Evolutionary conservation across 148 eudicot species (phyloP).

Genomic region (Beta vulgaris): DNA sequence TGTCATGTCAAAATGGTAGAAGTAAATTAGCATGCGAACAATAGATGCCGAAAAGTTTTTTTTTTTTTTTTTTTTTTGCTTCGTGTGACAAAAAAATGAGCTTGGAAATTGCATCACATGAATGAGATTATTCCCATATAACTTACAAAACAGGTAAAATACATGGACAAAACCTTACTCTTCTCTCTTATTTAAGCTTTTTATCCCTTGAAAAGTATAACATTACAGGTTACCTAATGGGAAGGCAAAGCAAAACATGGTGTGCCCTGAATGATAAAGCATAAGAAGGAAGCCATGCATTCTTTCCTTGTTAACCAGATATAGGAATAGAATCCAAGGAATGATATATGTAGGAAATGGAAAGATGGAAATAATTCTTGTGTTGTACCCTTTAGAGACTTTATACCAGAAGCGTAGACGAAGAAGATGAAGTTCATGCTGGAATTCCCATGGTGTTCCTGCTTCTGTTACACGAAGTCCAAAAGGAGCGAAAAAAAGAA

Average conservation of each 20-base stretch:
- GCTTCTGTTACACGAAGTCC: slow-evolving; percentile 40
- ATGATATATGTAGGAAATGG: background rate
- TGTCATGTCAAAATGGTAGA: no score
- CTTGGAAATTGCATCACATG: no score
- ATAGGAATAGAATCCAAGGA: background rate
- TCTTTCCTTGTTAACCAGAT: background rate
- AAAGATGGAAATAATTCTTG: background rate
- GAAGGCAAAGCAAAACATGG: background rate
- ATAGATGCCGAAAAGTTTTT: no score
- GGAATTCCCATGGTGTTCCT: slow-evolving; percentile 40
- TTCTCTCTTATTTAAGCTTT: background rate
- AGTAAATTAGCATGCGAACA: no score
- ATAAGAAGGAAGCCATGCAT: background rate
- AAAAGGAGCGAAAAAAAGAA: slow-evolving; percentile 30
- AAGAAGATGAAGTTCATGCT: slow-evolving; percentile 39
- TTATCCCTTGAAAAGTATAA: background rate
- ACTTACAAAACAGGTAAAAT: no score
- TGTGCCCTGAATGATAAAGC: no score
- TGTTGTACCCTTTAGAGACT: background rate
- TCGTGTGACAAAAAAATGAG: no score
- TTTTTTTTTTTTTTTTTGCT: no score
- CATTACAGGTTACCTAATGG: background rate
- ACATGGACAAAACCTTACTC: background rate
- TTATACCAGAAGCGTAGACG: background rate
- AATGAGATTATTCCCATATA: background rate